Evolutionary conservation across 345 rosid species (phyloP), one percentile per base, ranked within the genome.

Genomic region (Salix exigua): DNA sequence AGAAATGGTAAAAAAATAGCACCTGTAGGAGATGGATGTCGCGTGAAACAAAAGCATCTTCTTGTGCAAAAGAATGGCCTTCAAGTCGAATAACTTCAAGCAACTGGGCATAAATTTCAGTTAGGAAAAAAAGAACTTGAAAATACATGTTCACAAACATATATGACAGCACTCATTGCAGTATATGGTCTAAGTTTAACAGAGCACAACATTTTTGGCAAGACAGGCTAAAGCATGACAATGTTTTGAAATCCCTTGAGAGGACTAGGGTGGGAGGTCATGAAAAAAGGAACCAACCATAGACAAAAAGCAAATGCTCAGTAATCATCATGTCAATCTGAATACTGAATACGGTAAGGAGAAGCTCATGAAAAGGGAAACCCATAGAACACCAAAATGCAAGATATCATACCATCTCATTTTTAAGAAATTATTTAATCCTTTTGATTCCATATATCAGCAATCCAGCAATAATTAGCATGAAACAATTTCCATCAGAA

Each of bases 21-120:
- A 94, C 99, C 99, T 96, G 99, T 75, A 96, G 85, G 71, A 96
- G 97, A 84, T 96, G 97, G 71, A 96, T 90, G 81, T 94, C 98
- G 66, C 97, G 84, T 25, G 97, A 92, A 72, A 88, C 89, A 79
- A 91, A 92, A n/a, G 97, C 94, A 81, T 94, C 99, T 68, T 96
- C 99, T 81, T 92, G 99, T 4, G 83, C 90, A 81, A 91, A 87
- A 50, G 98, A 88, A 83, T 96, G 99, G 53, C 98, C 97, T 88
- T 96, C 99, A 3, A 96, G 88, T 70, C 97, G 86, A 73, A 96
- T 87, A 79, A 94, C 97, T 86, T 96, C 99, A 70, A 96, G 97
- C 80, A 92, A 78, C 99, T 96, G 88, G 65, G 14, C 53, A 79
- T 42, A 68, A 61, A 11, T 7, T 38, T 44, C 19, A 26, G 31